Percentiles rank a stretch among this genome's conserved stretches.
phyloP scores from a whole-genome alignment of 1,139 yeast genomes.

The Candida frijolesensis region DNA sequence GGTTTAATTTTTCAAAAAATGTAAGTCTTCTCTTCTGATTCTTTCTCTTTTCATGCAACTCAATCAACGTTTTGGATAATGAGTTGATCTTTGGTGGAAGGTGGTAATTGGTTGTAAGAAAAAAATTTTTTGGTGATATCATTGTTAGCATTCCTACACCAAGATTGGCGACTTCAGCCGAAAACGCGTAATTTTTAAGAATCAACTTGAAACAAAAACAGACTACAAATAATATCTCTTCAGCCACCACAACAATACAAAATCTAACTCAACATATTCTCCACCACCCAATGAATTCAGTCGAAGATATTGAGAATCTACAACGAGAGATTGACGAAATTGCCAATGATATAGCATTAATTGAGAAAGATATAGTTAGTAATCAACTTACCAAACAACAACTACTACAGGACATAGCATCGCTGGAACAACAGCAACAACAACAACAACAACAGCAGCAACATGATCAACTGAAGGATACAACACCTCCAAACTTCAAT shows the following conservation, averaged over 20 bases:
- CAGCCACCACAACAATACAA: neutral
- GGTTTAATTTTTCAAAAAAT: too few relatives aligned
- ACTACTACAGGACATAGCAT: conserved; percentile 7
- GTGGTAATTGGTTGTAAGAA: neutral
- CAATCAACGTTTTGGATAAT: neutral
- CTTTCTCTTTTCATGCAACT: neutral
- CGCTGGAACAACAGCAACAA: conserved; percentile 4
- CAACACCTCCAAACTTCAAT: conserved; percentile 8
- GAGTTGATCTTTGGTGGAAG: neutral
- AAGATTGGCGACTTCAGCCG: neutral
- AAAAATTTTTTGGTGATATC: neutral
- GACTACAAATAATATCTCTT: neutral
- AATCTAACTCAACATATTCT: neutral
- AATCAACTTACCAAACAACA: conserved; percentile 16
- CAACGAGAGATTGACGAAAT: conserved; percentile 15
- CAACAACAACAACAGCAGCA: conserved; percentile 4
- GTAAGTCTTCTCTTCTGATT: too few relatives aligned
- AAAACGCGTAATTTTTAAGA: neutral
- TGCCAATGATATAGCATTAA: conserved; percentile 18
- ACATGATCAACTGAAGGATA: conserved; percentile 2
- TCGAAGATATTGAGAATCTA: conserved; percentile 2
- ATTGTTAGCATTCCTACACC: neutral
- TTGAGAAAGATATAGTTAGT: conserved; percentile 18
- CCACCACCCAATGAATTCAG: neutral
- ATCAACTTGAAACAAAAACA: neutral